Percentiles rank a stretch among this genome's conserved stretches.
phyloP scores from a whole-genome alignment of 441 rosid genomes.

The Mallotus japonicus region DNA sequence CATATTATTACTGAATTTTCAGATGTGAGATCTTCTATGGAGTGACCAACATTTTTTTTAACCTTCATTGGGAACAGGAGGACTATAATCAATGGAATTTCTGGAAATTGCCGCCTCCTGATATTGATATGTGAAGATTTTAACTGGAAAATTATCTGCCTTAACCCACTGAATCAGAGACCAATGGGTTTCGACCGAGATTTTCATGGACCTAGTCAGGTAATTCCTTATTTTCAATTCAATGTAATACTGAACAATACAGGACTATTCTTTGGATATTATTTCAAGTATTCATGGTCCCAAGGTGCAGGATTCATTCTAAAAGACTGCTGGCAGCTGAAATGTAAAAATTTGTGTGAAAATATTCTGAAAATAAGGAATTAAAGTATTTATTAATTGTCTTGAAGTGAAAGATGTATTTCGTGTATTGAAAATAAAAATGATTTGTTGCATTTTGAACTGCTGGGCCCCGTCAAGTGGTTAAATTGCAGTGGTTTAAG shows the following conservation, averaged over 20 bases:
- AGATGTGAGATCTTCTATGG: neutral
- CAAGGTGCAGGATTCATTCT: neutral
- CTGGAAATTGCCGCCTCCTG: constrained; percentile 83
- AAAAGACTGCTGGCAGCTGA: too few relatives aligned
- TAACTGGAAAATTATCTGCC: constrained; percentile 6
- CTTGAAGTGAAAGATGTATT: neutral
- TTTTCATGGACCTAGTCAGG: constrained; percentile 30
- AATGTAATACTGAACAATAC: neutral
- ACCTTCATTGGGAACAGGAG: constrained; percentile 52
- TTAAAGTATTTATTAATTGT: neutral
- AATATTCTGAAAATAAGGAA: neutral
- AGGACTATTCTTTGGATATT: neutral
- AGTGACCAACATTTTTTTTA: constrained; percentile 12
- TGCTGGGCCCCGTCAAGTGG: neutral
- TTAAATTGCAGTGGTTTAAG: neutral
- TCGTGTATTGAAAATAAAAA: neutral
- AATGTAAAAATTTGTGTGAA: too few relatives aligned
- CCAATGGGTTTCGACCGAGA: constrained; percentile 15
- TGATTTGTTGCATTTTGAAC: neutral
- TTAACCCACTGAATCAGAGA: constrained; percentile 11
- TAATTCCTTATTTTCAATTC: constrained; percentile 11
- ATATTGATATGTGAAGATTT: constrained; percentile 36
- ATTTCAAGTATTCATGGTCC: neutral
- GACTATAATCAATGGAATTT: constrained; percentile 89
- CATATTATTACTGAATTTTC: neutral